Percentiles rank a stretch among this genome's conserved stretches.
Conservation (phyloP, 1,284 basidiomycete species). For the Pyrrhoderma lamaoense region DNA sequence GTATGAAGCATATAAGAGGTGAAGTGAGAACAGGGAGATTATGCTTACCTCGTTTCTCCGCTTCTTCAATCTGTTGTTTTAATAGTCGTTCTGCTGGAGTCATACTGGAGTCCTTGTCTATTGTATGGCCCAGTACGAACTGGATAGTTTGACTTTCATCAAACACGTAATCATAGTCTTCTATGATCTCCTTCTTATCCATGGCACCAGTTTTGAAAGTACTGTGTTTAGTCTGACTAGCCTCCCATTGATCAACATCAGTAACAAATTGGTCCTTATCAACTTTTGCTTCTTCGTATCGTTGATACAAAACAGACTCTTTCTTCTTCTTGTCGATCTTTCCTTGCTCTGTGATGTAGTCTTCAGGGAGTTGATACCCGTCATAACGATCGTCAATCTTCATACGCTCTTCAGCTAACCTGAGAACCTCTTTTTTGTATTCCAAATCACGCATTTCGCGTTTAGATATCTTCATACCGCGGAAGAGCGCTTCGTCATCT, state of each 20-base stretch:
- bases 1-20: background rate
- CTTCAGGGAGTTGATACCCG: constrained; percentile 91
- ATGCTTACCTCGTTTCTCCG: constrained; percentile 76
- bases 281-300: constrained; percentile 88
- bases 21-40: background rate
- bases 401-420: constrained; percentile 88
- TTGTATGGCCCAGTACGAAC: constrained; percentile 82
- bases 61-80: constrained; percentile 85
- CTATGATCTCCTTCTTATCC: constrained; percentile 76
- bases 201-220: constrained; percentile 84
- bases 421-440: constrained; percentile 87
- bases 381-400: constrained; percentile 92
- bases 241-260: constrained; percentile 96
- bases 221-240: constrained; percentile 83
- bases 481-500: constrained; percentile 85
- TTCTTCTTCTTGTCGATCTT: constrained; percentile 98
- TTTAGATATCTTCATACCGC: constrained; percentile 84
- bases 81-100: constrained; percentile 84
- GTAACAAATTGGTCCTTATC: constrained; percentile 91
- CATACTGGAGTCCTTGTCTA: constrained; percentile 64
- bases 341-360: constrained; percentile 98
- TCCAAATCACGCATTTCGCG: constrained; percentile 79
- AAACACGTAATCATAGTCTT: constrained; percentile 95
- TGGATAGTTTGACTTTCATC: constrained; percentile 96
- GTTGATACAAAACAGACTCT: constrained; percentile 86